These are phyloP conservation scores for Aspergillus bertholletiae DNA, from an alignment of 495 filamentous ascomycete species.

Conservation along the genomic window DNA sequence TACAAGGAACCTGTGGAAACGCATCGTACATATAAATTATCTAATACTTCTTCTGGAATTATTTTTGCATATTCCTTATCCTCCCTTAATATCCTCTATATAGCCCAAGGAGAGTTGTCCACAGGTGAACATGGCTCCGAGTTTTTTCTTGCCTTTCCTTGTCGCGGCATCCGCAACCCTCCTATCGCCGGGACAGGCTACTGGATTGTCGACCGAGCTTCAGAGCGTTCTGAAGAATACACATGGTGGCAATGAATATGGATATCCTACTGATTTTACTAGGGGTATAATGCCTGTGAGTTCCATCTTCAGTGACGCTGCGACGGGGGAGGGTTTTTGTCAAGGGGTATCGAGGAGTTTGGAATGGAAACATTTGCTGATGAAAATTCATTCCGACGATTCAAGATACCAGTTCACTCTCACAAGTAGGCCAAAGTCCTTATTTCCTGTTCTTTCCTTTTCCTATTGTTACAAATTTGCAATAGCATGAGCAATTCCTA, in stretches of 20 bases:
- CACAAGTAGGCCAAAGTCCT: constrained; percentile 31
- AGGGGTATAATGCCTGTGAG: constrained; percentile 42
- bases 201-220: constrained; percentile 28
- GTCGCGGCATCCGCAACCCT: constrained; percentile 23
- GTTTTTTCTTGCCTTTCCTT: constrained; percentile 16
- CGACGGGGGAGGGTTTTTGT: not conserved
- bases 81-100: not conserved
- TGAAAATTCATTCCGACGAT: constrained; percentile 5
- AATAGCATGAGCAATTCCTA: not conserved
- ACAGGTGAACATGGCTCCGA: constrained; percentile 8
- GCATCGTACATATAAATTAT: not conserved
- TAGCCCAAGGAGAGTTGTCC: not conserved
- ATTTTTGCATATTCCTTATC: not conserved
- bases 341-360: not conserved
- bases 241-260: constrained; percentile 35
- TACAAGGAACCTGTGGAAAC: not conserved
- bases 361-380: constrained; percentile 8
- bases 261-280: constrained; percentile 46
- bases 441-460: not conserved
- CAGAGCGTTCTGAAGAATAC: constrained; percentile 45
- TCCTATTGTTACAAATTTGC: not conserved
- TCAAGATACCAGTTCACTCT: constrained; percentile 44
- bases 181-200: constrained; percentile 21
- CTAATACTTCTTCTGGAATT: not conserved
- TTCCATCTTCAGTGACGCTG: constrained; percentile 4